These are phyloP conservation scores for Fusarium pininemorale DNA, from an alignment of 2,329 filamentous ascomycete genomes.

Conservation along the genomic window DNA sequence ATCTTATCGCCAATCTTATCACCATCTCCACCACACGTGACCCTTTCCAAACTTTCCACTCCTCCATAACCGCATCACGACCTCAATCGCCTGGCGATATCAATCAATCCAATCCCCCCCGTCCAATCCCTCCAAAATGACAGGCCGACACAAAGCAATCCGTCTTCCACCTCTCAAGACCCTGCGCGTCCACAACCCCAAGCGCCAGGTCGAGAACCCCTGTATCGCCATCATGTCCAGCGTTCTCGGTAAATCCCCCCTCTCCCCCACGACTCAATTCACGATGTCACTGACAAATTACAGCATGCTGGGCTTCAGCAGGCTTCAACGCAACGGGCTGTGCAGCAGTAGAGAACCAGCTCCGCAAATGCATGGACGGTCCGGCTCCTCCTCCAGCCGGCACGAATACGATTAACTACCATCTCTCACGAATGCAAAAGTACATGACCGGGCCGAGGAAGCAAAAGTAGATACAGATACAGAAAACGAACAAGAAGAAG, in stretches of 20 bases:
- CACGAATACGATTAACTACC: slow-evolving; percentile 90
- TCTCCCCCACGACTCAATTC: neutral
- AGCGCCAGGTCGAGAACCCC: slow-evolving; percentile 59
- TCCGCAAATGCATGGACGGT: slow-evolving; percentile 82
- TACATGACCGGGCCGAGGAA: slow-evolving; percentile 64
- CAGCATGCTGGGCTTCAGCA: slow-evolving; percentile 86
- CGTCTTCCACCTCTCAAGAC: slow-evolving; percentile 66
- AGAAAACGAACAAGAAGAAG: neutral
- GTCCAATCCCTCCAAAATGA: slow-evolving; percentile 48
- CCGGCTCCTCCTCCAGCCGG: slow-evolving; percentile 60
- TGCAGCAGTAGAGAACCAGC: slow-evolving; percentile 65
- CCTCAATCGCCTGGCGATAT: neutral
- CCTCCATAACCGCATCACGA: slow-evolving; percentile 17
- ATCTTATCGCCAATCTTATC: slow-evolving; percentile 14
- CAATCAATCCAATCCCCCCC: neutral
- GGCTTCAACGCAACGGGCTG: slow-evolving; percentile 72
- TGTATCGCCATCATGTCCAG: slow-evolving; percentile 66
- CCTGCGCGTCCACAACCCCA: slow-evolving; percentile 64
- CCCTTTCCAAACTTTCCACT: slow-evolving; percentile 35
- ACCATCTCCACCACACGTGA: slow-evolving; percentile 32
- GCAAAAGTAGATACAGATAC: slow-evolving; percentile 39
- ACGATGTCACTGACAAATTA: neutral
- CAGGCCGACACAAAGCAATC: slow-evolving; percentile 59
- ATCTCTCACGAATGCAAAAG: slow-evolving; percentile 80
- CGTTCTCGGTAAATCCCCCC: slow-evolving; percentile 58